These are phyloP conservation scores for Saccharomyces hybrid DNA, from an alignment of 1,139 yeast species.

Conservation along the genomic window DNA sequence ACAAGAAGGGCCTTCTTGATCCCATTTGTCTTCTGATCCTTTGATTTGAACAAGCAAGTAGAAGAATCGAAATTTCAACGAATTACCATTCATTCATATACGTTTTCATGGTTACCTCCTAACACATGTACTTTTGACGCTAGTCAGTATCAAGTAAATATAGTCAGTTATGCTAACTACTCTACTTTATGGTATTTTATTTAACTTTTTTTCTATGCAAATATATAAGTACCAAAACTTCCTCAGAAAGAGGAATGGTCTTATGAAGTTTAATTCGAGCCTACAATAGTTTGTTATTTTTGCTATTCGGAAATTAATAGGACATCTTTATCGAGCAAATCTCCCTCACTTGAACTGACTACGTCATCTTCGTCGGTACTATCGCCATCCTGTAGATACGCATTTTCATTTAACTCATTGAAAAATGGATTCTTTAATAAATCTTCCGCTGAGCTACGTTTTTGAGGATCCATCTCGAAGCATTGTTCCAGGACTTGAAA, in stretches of 20 bases:
- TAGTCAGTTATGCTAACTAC: background rate
- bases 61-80: background rate
- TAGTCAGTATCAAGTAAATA: background rate
- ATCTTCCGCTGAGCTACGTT: conserved; percentile 31
- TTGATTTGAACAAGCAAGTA: background rate
- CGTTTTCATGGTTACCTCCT: background rate
- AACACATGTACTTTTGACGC: background rate
- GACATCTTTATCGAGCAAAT: conserved; percentile 18
- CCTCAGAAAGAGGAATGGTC: background rate
- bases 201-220: background rate
- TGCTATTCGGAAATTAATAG: conserved; percentile 16
- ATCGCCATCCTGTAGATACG: conserved; percentile 15
- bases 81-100: too few relatives aligned
- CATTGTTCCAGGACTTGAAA: conserved; percentile 31
- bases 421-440: conserved; percentile 30
- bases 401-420: conserved; percentile 23
- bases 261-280: background rate
- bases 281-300: background rate
- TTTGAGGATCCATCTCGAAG: conserved; percentile 31
- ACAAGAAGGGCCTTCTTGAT: conserved; percentile 34
- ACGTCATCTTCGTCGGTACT: conserved; percentile 19
- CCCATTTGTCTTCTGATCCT: conserved; percentile 32
- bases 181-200: background rate
- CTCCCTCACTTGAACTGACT: conserved; percentile 10
- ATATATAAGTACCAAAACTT: background rate